phyloP scores from a whole-genome alignment of 148 eudicot species.

The Dysphania ambrosioides region DNA sequence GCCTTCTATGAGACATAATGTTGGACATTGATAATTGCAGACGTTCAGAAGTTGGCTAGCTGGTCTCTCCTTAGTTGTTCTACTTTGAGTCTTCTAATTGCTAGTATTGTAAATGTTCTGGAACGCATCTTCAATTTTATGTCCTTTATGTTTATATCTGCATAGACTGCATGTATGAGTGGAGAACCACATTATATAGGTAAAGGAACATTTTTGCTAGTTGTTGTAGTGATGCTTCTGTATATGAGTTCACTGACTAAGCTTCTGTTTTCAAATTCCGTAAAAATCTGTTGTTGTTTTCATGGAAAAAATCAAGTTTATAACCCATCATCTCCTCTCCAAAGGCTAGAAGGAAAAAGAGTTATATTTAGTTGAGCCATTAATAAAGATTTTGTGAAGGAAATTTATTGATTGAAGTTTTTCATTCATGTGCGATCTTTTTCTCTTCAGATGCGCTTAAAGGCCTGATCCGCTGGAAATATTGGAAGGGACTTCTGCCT shows the following conservation, averaged over 20 bases:
- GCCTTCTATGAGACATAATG: background rate
- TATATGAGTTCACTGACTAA: background rate
- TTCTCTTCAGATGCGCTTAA: constrained; percentile 66
- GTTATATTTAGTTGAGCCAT: background rate
- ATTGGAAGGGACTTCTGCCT: constrained; percentile 83
- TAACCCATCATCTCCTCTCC: background rate
- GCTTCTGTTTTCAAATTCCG: background rate
- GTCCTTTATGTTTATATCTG: background rate
- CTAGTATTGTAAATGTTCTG: too few species aligned
- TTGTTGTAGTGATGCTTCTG: background rate
- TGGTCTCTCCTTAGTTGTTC: too few species aligned
- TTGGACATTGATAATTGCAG: background rate
- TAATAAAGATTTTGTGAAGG: background rate
- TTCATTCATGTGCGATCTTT: background rate
- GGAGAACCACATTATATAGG: background rate
- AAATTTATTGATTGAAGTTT: background rate
- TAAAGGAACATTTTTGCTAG: background rate
- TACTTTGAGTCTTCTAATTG: background rate
- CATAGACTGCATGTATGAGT: background rate
- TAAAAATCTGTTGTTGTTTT: too few species aligned
- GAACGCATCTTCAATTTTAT: background rate
- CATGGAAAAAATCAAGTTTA: too few species aligned
- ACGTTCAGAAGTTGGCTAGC: background rate
- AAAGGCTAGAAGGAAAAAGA: background rate
- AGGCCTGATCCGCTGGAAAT: constrained; percentile 50